Percentiles rank a stretch among this genome's conserved stretches.
Evolutionary conservation across 495 filamentous ascomycete genomes (phyloP).

Genomic region (Xylaria palmicola): DNA sequence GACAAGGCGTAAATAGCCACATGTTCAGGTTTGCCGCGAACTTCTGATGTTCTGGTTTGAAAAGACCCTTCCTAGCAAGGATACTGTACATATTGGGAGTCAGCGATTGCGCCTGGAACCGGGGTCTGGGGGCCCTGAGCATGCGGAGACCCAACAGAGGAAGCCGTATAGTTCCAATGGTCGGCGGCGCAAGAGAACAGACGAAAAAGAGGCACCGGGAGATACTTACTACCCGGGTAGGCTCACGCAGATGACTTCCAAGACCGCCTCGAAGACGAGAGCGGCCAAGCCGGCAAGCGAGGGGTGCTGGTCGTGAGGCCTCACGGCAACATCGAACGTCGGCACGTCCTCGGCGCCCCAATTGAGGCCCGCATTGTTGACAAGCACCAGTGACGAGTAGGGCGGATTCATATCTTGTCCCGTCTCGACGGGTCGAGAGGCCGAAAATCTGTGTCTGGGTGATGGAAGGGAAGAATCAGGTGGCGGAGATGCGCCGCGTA

Average conservation of each 20-base stretch:
- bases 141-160: not conserved
- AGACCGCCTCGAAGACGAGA: constrained; percentile 91
- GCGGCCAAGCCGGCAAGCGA: constrained; percentile 74
- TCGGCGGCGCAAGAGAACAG: too few species aligned
- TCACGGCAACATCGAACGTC: constrained; percentile 15
- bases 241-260: constrained; percentile 94
- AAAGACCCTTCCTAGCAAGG: constrained; percentile 83
- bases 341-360: constrained; percentile 33
- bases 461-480: not conserved
- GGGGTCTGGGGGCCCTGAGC: not conserved
- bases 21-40: constrained; percentile 95
- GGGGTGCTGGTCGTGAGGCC: constrained; percentile 50
- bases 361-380: constrained; percentile 44
- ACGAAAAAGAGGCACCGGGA: not conserved
- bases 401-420: constrained; percentile 44
- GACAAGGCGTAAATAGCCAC: constrained; percentile 89
- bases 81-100: constrained; percentile 39
- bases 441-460: not conserved
- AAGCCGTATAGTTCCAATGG: not conserved
- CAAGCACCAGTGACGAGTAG: constrained; percentile 65
- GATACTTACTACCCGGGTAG: constrained; percentile 72
- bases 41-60: constrained; percentile 92
- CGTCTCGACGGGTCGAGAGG: not conserved
- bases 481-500: too few species aligned
- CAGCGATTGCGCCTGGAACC: not conserved